phyloP scores from a whole-genome alignment of 192 early-diverging fungal species.

The Podila epigama region DNA sequence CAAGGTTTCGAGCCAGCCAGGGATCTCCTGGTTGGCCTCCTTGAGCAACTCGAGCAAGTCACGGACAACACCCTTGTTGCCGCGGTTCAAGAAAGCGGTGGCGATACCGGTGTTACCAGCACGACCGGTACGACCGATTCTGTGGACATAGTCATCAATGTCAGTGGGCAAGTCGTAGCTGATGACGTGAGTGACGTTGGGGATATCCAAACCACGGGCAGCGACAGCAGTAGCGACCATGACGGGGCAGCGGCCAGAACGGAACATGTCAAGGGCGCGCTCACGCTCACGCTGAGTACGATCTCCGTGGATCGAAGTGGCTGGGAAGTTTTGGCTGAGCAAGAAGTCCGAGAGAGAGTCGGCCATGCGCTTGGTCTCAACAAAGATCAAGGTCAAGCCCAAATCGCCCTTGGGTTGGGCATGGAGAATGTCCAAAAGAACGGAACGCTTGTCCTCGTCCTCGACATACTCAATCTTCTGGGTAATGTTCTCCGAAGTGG shows the following conservation, averaged over 20 bases:
- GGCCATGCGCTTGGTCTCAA: constrained; percentile 95
- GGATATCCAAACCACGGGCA: constrained; percentile 92
- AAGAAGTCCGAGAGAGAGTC: constrained; percentile 90
- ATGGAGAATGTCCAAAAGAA: constrained; percentile 83
- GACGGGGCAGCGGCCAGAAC: constrained; percentile 78
- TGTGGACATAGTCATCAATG: constrained; percentile 98
- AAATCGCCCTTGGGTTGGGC: constrained; percentile 57
- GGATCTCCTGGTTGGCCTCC: constrained; percentile 96
- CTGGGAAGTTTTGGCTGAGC: constrained; percentile 78
- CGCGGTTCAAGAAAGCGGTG: constrained; percentile 94
- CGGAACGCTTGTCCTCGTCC: constrained; percentile 91
- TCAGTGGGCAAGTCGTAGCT: constrained; percentile 97
- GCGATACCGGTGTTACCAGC: constrained; percentile 93
- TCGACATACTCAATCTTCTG: constrained; percentile 94
- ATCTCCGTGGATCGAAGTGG: constrained; percentile 97
- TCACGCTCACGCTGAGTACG: constrained; percentile 96
- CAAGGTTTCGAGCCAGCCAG: constrained; percentile 78
- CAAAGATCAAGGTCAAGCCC: constrained; percentile 93
- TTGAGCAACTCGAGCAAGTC: constrained; percentile 87
- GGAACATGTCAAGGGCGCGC: constrained; percentile 87
- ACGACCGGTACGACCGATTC: constrained; percentile 97
- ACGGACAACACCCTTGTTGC: constrained; percentile 82
- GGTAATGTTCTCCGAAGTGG: constrained; percentile 95
- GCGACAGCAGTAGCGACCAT: constrained; percentile 99
- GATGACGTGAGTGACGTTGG: constrained; percentile 87